phyloP scores from a whole-genome alignment of 345 rosid species.

The Turritis glabra region DNA sequence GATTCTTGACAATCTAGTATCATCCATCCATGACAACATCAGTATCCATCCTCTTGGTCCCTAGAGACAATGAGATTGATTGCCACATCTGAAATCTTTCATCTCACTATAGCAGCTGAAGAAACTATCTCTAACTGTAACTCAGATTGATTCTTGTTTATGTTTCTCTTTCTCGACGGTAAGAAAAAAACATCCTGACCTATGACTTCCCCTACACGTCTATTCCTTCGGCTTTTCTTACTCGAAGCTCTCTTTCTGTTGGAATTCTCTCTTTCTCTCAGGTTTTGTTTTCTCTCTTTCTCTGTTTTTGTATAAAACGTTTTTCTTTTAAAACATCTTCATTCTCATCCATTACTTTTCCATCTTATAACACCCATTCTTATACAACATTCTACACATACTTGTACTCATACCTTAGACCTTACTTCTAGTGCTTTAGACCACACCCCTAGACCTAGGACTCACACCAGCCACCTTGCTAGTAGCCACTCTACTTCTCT shows the following conservation, averaged over 20 bases:
- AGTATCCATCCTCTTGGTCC: background rate
- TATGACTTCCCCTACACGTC: slow-evolving; percentile 60
- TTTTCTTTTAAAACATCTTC: no score
- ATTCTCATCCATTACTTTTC: no score
- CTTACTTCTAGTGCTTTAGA: no score
- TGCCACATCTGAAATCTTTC: no score
- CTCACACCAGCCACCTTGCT: no score
- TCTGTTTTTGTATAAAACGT: no score
- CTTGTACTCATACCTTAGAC: no score
- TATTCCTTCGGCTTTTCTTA: slow-evolving; percentile 53
- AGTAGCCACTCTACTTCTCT: no score
- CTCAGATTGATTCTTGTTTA: background rate
- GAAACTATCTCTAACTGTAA: background rate
- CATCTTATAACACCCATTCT: no score
- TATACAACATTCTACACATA: no score
- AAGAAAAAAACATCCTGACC: background rate
- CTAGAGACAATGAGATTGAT: background rate
- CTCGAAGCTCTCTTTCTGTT: slow-evolving; percentile 48
- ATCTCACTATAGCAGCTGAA: background rate
- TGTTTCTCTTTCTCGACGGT: background rate
- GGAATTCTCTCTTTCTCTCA: no score
- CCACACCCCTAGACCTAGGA: no score
- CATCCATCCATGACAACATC: background rate
- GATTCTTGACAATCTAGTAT: background rate
- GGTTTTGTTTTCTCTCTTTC: background rate